Evolutionary conservation across 1,139 yeast genomes (phyloP), one percentile per base, ranked within the genome.

Genomic region (Arxiozyma heterogenica): DNA sequence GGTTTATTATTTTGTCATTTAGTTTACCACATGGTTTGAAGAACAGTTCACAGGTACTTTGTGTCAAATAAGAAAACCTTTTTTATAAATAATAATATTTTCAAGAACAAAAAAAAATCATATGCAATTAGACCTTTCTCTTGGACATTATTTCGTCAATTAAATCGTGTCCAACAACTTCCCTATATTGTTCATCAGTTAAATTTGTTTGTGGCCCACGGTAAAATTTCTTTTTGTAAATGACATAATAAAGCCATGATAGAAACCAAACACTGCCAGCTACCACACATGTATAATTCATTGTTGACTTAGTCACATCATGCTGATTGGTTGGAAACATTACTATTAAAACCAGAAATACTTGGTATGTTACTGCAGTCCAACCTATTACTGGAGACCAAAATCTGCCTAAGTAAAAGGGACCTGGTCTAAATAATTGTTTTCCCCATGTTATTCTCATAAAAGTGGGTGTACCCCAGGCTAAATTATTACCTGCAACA

Each of bases 261-360:
- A 79, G 65, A 20, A 78, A 62, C 78, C 74, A 79, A 59, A 73
- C 76, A 52, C 75, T 75, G 47, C 77, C 75, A 9, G 77, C 77
- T 54, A 81, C 78, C 5, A 80, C 84, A 58, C 78, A 75, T 1
- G 85, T 79, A 62, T 82, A 82, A 63, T 82, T 82, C 86, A 82
- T 81, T 8, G 79, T 72, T 1, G 67, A 63, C 41, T 70, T 70
- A 41, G 67, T 67, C 17, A 78, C 75, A n/a, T 62, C 64, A 39
- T 63, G 67, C 61, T 47, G 75, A 57, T 50, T 75, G 72, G 73
- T 61, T 20, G 82, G 82, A 66, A 78, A 75, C 75, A 75, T 72
- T 51, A 75, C 76, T 70, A 79, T 64, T 43, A 78, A 60, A 45
- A 79, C 73, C 48, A 77, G 71, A 61, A 75, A 76, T 18, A 60